These are phyloP conservation scores for Anthoceros angustus DNA, from an alignment of 225 moss, liverwort and hornwort genomes.

Conservation along the genomic window DNA sequence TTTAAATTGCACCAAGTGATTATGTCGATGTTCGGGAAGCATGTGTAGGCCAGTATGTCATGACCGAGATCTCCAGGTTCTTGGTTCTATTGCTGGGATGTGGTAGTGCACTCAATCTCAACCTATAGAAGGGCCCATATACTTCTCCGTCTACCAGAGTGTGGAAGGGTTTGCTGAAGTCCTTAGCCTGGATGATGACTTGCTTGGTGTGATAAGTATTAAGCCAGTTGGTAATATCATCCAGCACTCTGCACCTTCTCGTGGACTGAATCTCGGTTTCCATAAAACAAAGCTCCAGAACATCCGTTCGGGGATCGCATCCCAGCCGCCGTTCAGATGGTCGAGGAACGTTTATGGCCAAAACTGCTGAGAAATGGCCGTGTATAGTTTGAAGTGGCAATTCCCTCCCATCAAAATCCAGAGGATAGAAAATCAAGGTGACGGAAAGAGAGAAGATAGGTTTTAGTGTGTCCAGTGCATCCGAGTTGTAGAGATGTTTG, in stretches of 20 bases:
- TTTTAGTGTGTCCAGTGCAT: conserved; percentile 10
- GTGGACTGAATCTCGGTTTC: conserved; percentile 9
- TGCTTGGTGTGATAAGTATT: conserved; percentile 8
- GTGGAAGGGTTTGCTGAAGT: conserved; percentile 10
- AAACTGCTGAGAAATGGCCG: conserved; percentile 10
- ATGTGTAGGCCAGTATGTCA: conserved; percentile 19
- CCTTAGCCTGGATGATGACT: conserved; percentile 10
- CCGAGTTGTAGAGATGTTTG: conserved; percentile 1
- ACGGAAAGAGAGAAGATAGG: conserved; percentile 5
- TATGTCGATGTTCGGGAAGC: conserved; percentile 6
- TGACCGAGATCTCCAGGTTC: conserved; percentile 10
- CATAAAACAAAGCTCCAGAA: conserved; percentile 15
- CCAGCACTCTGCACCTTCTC: background rate
- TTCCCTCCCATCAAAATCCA: conserved; percentile 7
- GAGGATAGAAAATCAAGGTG: conserved; percentile 7
- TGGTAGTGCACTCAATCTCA: conserved; percentile 11
- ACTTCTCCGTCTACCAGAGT: conserved; percentile 18
- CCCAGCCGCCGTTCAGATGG: conserved; percentile 13
- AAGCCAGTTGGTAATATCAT: conserved; percentile 12
- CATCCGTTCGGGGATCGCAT: conserved; percentile 11
- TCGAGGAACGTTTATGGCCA: conserved; percentile 17
- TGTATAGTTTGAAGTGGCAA: conserved; percentile 2
- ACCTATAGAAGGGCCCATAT: conserved; percentile 18
- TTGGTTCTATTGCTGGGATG: conserved; percentile 7
- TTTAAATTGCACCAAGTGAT: background rate